Conservation (phyloP, 306 rosid genomes). For the Cucurbita moschata region DNA sequence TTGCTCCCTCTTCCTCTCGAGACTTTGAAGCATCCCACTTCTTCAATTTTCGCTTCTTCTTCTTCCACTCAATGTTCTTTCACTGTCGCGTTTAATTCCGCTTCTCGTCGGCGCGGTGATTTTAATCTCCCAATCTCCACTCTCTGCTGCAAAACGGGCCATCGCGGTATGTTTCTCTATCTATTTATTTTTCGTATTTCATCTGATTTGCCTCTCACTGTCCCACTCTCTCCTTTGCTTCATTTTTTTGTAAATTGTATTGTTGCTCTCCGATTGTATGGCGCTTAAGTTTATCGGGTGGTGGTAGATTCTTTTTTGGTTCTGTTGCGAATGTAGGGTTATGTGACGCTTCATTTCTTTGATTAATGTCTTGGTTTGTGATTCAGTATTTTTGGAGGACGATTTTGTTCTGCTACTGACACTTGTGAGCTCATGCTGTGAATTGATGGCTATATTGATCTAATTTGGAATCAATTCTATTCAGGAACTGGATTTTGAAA, state of each 20-base stretch:
- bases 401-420: background rate
- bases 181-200: background rate
- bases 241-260: background rate
- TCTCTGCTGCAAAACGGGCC: slow-evolving; percentile 14
- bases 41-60: slow-evolving; percentile 9
- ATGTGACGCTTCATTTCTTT: background rate
- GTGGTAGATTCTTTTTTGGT: background rate
- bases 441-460: background rate
- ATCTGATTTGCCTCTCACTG: background rate
- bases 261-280: background rate
- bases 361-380: background rate
- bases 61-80: background rate
- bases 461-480: background rate
- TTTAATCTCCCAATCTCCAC: slow-evolving; percentile 20
- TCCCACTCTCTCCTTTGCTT: background rate
- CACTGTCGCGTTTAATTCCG: slow-evolving; percentile 12
- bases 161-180: slow-evolving; percentile 14
- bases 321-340: background rate
- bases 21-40: slow-evolving; percentile 12
- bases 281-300: background rate
- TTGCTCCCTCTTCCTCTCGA: slow-evolving; percentile 22
- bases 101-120: slow-evolving; percentile 14
- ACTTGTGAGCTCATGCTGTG: background rate
- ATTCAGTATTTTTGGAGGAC: background rate
- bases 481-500: background rate